phyloP scores from a whole-genome alignment of 2,329 filamentous ascomycete genomes.

The Bertia moriformis region DNA sequence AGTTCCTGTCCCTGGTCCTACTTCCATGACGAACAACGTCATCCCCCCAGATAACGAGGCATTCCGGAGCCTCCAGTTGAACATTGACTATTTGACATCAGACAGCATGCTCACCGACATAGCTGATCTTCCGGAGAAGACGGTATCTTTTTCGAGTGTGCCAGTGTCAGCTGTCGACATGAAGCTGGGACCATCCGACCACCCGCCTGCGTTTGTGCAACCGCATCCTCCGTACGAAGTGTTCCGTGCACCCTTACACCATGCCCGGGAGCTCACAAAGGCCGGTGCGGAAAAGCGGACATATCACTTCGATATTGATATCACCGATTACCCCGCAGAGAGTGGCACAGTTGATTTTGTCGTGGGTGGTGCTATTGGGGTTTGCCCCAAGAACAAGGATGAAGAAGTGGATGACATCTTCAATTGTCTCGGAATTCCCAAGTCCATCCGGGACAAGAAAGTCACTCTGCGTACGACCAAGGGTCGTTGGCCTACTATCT shows the following conservation, averaged over 20 bases:
- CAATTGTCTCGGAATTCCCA: slow-evolving; percentile 67
- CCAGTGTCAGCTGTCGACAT: background rate
- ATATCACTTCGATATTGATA: slow-evolving; percentile 92
- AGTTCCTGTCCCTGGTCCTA: background rate
- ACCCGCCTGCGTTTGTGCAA: slow-evolving; percentile 80
- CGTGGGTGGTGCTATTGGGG: slow-evolving; percentile 86
- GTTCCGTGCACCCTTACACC: slow-evolving; percentile 75
- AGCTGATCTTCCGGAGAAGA: background rate
- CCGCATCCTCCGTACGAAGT: slow-evolving; percentile 89
- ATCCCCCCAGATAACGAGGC: background rate
- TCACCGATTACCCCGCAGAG: slow-evolving; percentile 84
- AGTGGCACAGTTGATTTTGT: slow-evolving; percentile 72
- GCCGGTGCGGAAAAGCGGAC: slow-evolving; percentile 88
- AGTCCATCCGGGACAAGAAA: slow-evolving; percentile 70
- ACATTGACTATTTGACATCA: background rate
- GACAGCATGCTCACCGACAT: background rate
- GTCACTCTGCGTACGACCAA: slow-evolving; percentile 63
- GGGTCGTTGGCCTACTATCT: slow-evolving; percentile 92
- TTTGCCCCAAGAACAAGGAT: slow-evolving; percentile 75
- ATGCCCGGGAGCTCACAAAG: slow-evolving; percentile 73
- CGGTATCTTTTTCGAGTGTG: background rate
- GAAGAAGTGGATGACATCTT: slow-evolving; percentile 70
- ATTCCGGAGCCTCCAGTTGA: background rate
- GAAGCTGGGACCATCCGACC: slow-evolving; percentile 38
- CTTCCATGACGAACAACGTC: background rate